These are phyloP conservation scores for Dillenia turbinata DNA, from an alignment of 164 flowering plant species.

Conservation along the genomic window DNA sequence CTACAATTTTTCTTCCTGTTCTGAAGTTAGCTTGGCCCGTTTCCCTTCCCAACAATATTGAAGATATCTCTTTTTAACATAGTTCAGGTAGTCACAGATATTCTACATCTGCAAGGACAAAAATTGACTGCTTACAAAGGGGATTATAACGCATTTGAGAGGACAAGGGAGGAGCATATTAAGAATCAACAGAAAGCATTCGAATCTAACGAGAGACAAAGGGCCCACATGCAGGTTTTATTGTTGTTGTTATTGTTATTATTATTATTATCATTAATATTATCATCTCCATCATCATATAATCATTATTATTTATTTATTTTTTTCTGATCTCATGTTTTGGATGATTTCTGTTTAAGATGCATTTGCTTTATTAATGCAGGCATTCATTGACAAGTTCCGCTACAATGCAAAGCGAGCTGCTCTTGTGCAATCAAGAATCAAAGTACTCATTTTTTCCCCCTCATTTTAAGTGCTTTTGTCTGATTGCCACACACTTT, in stretches of 20 bases:
- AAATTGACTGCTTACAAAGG: slow-evolving; percentile 75
- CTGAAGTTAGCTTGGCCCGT: not conserved
- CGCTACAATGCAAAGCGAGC: slow-evolving; percentile 98
- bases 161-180: slow-evolving; percentile 76
- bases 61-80: no score
- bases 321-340: not conserved
- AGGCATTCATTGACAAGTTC: slow-evolving; percentile 95
- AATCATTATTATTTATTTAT: no score
- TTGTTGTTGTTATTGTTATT: not conserved
- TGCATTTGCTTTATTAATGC: slow-evolving; percentile 18
- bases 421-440: slow-evolving; percentile 98
- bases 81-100: slow-evolving; percentile 93
- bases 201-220: slow-evolving; percentile 77
- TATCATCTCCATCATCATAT: no score
- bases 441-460: slow-evolving; percentile 51
- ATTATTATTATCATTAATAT: no score
- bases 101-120: slow-evolving; percentile 86
- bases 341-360: slow-evolving; percentile 3
- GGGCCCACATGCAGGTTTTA: slow-evolving; percentile 93
- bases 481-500: no score
- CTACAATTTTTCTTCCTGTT: not conserved
- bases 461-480: not conserved
- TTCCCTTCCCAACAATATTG: not conserved
- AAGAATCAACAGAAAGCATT: slow-evolving; percentile 90
- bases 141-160: slow-evolving; percentile 92